phyloP scores from a whole-genome alignment of 1,284 basidiomycete species.

The Puccinia horiana region DNA sequence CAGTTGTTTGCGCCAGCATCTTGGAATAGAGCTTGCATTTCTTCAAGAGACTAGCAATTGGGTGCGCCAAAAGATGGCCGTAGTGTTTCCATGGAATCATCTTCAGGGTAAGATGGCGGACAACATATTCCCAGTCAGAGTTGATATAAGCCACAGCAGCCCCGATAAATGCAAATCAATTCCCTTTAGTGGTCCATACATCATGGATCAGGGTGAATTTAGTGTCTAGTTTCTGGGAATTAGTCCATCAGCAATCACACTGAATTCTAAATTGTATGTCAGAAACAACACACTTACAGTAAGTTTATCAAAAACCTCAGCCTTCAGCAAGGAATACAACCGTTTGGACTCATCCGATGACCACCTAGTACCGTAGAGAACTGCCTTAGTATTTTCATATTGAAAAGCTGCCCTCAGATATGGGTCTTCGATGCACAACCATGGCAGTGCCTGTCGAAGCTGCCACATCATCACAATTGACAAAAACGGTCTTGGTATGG shows the following conservation, averaged over 20 bases:
- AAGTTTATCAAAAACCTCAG: not conserved
- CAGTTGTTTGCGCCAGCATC: too few species aligned
- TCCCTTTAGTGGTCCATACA: not conserved
- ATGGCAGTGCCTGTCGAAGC: not conserved
- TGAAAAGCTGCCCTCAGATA: too few species aligned
- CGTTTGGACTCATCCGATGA: not conserved
- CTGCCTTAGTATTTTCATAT: not conserved
- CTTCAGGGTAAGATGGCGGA: not conserved
- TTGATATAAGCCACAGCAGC: too few species aligned
- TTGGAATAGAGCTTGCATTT: not conserved
- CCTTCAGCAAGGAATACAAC: not conserved
- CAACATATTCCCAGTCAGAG: not conserved
- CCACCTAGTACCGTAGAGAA: not conserved
- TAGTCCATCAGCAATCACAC: too few species aligned
- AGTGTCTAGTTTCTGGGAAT: not conserved
- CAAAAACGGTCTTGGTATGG: not conserved
- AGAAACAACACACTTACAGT: not conserved
- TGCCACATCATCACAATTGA: slow-evolving; percentile 5
- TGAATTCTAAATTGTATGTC: not conserved
- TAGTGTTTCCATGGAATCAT: slow-evolving; percentile 5
- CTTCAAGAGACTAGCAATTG: not conserved
- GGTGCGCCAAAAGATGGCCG: not conserved
- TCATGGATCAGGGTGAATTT: slow-evolving; percentile 3
- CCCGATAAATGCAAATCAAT: not conserved
- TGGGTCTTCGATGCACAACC: not conserved